Base-by-base conservation (phyloP, 768 basidiomycete species). In the Mycena floridula region DNA sequence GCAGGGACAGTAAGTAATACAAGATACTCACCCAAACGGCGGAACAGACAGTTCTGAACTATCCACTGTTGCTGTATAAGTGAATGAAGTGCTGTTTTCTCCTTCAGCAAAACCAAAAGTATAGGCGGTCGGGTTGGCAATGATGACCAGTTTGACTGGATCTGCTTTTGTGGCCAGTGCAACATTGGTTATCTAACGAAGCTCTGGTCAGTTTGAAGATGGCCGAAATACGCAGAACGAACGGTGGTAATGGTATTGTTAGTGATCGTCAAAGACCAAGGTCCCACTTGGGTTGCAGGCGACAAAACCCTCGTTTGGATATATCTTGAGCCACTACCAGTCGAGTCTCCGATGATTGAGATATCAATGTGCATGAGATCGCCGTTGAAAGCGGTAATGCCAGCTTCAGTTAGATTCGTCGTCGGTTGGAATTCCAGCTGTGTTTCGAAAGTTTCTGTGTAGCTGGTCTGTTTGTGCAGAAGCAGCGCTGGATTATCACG, bases 321-420 rank as follows among this genome's bases (percentile, higher is more conserved):
- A 40, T 48, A 54, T 40, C 63, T 47, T 24, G 47, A 55, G 4
- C 50, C 52, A 8, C 43, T 32, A 0, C 56, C 59, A 20, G 49
- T 48, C 16, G 46, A 28, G 25, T 40, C 55, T 11, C 65, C 63
- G 4, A 53, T 42, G 0, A 69, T 48, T 0, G 54, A 65, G 27
- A 70, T 63, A 45, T 68, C 67, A 48, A 66, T 65, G 47, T 70
- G 67, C 44, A 67, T 49, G 15, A 52, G 48, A 46, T 68, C 66
- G 9, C 63, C 61, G 26, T 67, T 67, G 30, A 64, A 67, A 3
- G 66, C 53, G 13, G 54, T 66, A 16, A 63, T 51, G 0, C 69
- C 69, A 6, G 68, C 68, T 51, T 70, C 69, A 4, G 62, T 62
- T 16, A 64, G 50, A 36, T 61, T 63, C 15, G 47, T 56, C 18